Conservation (phyloP, 331 rosid genomes). For the Malus hybrid region DNA sequence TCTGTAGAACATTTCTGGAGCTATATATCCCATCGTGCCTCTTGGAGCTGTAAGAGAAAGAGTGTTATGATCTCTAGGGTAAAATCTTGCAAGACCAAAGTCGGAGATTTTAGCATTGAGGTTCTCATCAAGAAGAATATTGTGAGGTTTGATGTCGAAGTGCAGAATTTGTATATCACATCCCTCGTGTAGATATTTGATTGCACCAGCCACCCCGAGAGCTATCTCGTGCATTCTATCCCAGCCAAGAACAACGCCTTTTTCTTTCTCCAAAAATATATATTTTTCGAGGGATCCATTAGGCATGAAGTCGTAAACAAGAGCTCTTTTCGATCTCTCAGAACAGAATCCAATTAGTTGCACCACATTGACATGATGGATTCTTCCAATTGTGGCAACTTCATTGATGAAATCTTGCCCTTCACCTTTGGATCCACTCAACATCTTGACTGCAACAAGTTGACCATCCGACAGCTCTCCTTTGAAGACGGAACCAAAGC, state of each 20-base stretch:
- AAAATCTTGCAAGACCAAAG: constrained; percentile 9
- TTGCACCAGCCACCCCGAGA: not conserved
- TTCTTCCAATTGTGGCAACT: constrained; percentile 7
- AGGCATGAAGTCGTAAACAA: constrained; percentile 7
- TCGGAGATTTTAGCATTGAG: constrained; percentile 1
- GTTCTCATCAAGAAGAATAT: not conserved
- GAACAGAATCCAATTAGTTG: constrained; percentile 2
- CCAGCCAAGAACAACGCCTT: not conserved
- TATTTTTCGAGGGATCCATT: constrained; percentile 6
- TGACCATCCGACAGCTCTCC: constrained; percentile 3
- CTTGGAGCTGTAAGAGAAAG: not conserved
- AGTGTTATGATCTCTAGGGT: not conserved
- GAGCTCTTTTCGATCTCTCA: not conserved
- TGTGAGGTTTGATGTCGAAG: constrained; percentile 11
- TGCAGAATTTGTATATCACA: constrained; percentile 10
- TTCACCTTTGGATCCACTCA: constrained; percentile 2
- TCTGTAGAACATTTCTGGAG: constrained; percentile 5
- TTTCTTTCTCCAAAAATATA: not conserved
- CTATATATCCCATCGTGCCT: constrained; percentile 7
- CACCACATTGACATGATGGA: constrained; percentile 14
- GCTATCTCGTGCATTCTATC: constrained; percentile 6
- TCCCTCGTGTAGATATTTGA: constrained; percentile 8
- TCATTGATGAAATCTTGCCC: constrained; percentile 1
- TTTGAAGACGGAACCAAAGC: constrained; percentile 3
- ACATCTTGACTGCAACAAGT: constrained; percentile 1